Evolutionary conservation across 1,139 yeast species (phyloP).

Genomic region (Casaregolazyma suthepensis): DNA sequence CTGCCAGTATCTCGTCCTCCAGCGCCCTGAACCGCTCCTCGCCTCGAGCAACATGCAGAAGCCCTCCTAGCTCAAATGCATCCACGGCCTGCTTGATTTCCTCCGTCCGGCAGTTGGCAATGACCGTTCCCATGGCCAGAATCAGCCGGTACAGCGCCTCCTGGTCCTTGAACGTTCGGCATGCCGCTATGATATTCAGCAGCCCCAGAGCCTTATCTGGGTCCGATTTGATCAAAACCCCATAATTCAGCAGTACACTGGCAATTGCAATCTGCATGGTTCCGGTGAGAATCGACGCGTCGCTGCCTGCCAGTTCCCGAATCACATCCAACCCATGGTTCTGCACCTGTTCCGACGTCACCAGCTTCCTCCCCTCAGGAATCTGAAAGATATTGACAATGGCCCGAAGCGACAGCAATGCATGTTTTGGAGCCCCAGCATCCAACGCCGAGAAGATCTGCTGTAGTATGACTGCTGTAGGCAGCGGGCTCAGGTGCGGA

Average conservation of each 20-base stretch:
- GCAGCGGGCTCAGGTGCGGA: constrained; percentile 32
- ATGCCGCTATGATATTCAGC: constrained; percentile 26
- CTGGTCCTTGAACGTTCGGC: constrained; percentile 25
- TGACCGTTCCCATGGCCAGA: constrained; percentile 48
- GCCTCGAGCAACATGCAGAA: neutral
- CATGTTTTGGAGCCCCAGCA: constrained; percentile 37
- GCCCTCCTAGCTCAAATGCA: constrained; percentile 12
- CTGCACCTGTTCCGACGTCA: constrained; percentile 28
- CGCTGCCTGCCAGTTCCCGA: constrained; percentile 24
- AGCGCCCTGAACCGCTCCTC: constrained; percentile 2
- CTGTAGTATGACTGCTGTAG: constrained; percentile 27
- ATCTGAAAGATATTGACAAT: constrained; percentile 44
- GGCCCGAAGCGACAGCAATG: constrained; percentile 48
- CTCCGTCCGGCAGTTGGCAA: constrained; percentile 15
- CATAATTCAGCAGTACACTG: constrained; percentile 49
- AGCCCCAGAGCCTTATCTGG: constrained; percentile 22
- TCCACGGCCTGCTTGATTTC: constrained; percentile 12
- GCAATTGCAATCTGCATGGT: constrained; percentile 41
- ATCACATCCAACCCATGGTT: constrained; percentile 28
- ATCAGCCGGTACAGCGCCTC: constrained; percentile 54
- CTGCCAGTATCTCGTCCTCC: neutral
- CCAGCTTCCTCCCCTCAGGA: constrained; percentile 41
- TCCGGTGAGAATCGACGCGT: constrained; percentile 14
- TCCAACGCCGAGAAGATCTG: constrained; percentile 29
- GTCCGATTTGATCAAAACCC: constrained; percentile 33